These are phyloP conservation scores for Schizosaccharomyces versatilis DNA, from an alignment of 1,139 yeast genomes.

Conservation along the genomic window DNA sequence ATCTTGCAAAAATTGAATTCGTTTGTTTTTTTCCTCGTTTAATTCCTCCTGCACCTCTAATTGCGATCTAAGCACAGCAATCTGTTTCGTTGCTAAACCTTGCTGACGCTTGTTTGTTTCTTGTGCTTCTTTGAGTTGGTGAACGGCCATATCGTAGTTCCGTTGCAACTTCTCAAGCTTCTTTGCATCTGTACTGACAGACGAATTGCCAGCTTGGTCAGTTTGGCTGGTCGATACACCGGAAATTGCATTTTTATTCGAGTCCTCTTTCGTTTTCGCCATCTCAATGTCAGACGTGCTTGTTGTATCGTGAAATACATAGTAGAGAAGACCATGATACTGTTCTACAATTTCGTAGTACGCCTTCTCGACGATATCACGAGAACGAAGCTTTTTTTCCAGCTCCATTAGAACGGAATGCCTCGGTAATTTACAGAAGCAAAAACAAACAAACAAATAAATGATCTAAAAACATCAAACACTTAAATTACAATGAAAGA, in stretches of 20 bases:
- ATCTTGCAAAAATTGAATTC: neutral
- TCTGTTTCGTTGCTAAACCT: too few species aligned
- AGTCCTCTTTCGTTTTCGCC: too few species aligned
- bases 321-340: neutral
- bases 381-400: neutral
- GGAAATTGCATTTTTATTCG: too few species aligned
- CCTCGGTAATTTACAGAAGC: neutral
- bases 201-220: too few species aligned
- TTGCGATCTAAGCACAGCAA: neutral
- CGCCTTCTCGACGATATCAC: neutral
- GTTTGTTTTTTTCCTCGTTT: neutral
- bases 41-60: neutral
- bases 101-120: too few species aligned
- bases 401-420: neutral
- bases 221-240: too few species aligned
- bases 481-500: neutral
- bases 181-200: too few species aligned
- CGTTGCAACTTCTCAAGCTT: too few species aligned
- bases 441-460: neutral
- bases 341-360: neutral
- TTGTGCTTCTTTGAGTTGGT: too few species aligned
- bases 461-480: neutral
- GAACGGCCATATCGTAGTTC: too few species aligned
- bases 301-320: too few species aligned
- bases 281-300: too few species aligned